phyloP scores from a whole-genome alignment of 2,329 filamentous ascomycete species.

The Fusarium equiseti region DNA sequence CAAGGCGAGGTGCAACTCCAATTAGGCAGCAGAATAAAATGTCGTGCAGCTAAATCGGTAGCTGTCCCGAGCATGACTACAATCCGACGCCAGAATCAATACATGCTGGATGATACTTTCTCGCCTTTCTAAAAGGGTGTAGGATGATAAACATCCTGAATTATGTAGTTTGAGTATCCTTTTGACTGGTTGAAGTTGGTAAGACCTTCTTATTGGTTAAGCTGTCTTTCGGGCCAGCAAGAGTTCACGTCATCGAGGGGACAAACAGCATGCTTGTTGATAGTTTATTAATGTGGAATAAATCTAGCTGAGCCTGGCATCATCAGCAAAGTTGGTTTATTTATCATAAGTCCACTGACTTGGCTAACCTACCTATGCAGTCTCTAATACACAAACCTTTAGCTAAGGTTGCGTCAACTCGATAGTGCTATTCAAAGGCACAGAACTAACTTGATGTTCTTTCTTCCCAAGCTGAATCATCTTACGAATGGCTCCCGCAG shows the following conservation, averaged over 20 bases:
- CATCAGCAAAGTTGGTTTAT: no score
- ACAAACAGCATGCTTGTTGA: no score
- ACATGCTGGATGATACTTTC: fast-evolving
- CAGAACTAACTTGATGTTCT: neutral
- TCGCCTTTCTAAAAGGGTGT: fast-evolving
- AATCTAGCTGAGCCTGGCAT: no score
- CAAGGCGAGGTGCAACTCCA: neutral
- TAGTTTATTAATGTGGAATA: no score
- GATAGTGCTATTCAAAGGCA: neutral
- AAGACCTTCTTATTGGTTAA: no score
- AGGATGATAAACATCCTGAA: neutral
- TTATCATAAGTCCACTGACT: no score
- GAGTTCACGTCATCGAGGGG: no score
- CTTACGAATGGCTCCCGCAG: neutral
- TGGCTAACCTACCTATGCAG: no score
- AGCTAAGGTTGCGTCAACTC: neutral
- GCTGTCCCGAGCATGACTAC: neutral
- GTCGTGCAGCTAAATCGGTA: fast-evolving
- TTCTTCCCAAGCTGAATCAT: neutral
- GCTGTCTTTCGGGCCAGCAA: no score
- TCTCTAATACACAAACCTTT: no score
- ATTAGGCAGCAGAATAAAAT: neutral
- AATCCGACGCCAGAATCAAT: fast-evolving
- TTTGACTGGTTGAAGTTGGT: neutral
- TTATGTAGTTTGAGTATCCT: neutral